Evolutionary conservation across 2,329 filamentous ascomycete species (phyloP), one percentile per base, ranked within the genome.

Genomic region (Thermothelomyces thermophilus): DNA sequence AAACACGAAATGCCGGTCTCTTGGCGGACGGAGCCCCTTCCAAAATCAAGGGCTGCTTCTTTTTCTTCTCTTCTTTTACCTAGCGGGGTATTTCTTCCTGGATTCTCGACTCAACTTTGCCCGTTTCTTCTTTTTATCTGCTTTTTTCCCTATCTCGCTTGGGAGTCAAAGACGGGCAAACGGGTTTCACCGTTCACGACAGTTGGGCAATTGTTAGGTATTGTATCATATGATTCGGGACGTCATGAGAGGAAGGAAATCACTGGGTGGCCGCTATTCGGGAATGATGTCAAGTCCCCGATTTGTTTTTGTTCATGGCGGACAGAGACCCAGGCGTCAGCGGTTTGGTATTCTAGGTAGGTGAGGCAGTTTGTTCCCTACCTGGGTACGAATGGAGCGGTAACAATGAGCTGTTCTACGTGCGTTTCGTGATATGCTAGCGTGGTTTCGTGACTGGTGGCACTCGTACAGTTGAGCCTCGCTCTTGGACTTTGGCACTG

Each of bases 221-320:
- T 33, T 51, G 49, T 51, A 51, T 43, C 31, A 51, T 51, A 42
- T 10, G 34, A 33, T 13, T 41, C 26, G 35, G 19, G 35, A 40
- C 19, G 19, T 28, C 24, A 37, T 33, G 49, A 43, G 24, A 7
- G 37, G n/a, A 39, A 10, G n/a, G n/a, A 13, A 41, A 8, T 28
- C 24, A 22, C 33, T n/a, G 30, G 41, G 17, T 20, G 20, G 41
- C 37, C 37, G 10, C 9, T 26, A 26, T 26, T 28, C 14, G 37
- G 22, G 31, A 31, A 42, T 42, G 31, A 37, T 16, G 39, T 20
- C 9, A 26, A 35, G 7, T 42, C 28, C 7, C 10, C n/a, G 14
- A 11, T 33, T 9, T 16, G 20, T 41, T 9, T 11, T 11, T n/a
- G 24, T 24, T 28, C 22, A 31, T n/a, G 20, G 9, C 22, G 14